Conservation (phyloP, 2,329 filamentous ascomycete genomes). For the Aspergillus glaucus region DNA sequence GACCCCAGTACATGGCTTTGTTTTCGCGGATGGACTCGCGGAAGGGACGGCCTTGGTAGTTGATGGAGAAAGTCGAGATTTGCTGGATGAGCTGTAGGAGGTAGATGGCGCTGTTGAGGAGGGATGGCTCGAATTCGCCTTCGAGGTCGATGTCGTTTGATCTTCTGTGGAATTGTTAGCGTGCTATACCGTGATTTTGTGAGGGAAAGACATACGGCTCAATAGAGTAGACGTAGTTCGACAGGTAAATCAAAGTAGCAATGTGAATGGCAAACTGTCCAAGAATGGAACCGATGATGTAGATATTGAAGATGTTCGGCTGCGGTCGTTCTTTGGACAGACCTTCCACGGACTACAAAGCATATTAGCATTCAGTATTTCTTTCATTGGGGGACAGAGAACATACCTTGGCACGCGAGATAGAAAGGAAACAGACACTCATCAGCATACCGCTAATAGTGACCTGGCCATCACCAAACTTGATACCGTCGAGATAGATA, state of each 20-base stretch:
- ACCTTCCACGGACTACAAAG: conserved; percentile 69
- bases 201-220: conserved; percentile 63
- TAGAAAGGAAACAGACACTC: conserved; percentile 98
- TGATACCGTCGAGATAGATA: conserved; percentile 95
- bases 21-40: conserved; percentile 93
- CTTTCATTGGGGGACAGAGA: neutral
- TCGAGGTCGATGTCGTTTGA: conserved; percentile 73
- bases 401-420: conserved; percentile 80
- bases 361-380: conserved; percentile 7
- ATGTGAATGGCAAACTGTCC: conserved; percentile 97
- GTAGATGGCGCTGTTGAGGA: conserved; percentile 95
- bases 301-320: conserved; percentile 97
- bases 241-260: conserved; percentile 86
- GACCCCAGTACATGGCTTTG: conserved; percentile 96
- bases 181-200: conserved; percentile 17
- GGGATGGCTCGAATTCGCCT: conserved; percentile 84
- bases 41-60: conserved; percentile 98
- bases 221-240: conserved; percentile 75
- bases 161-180: conserved; percentile 37
- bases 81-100: conserved; percentile 97
- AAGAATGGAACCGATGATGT: conserved; percentile 96
- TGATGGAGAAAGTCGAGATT: conserved; percentile 98
- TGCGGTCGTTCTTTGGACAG: conserved; percentile 95
- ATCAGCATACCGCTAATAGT: conserved; percentile 99
- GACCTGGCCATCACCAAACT: conserved; percentile 96